Evolutionary conservation across 2,329 filamentous ascomycete species (phyloP).

Genomic region (Scorias spongiosa): DNA sequence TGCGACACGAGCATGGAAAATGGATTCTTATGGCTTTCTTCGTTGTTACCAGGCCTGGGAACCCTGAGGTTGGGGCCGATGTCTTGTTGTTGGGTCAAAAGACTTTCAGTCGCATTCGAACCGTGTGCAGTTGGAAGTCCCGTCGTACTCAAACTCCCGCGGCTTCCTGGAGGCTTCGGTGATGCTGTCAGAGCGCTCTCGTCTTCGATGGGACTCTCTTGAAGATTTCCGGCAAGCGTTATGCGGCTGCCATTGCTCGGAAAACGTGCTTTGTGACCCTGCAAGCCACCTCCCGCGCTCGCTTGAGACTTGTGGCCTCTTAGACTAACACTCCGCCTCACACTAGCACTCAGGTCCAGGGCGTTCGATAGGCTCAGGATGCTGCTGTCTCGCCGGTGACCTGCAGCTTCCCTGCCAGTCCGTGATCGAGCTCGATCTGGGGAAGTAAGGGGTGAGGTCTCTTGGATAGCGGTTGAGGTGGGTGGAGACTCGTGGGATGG

Average conservation of each 20-base stretch:
- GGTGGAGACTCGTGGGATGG: neutral
- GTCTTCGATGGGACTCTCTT: conserved; percentile 1
- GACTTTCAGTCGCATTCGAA: conserved; percentile 10
- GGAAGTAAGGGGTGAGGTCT: neutral
- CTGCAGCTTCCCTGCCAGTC: neutral
- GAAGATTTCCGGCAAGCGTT: conserved; percentile 1
- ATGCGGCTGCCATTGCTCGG: conserved; percentile 10
- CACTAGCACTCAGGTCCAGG: conserved; percentile 22
- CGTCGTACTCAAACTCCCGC: conserved; percentile 7
- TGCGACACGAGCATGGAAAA: conserved; percentile 5
- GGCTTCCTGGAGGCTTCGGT: conserved; percentile 4
- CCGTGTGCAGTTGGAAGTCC: conserved; percentile 6
- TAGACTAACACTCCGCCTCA: conserved; percentile 26
- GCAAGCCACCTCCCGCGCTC: conserved; percentile 12
- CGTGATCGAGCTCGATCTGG: neutral
- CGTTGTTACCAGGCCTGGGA: neutral
- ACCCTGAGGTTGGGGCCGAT: neutral
- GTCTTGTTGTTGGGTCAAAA: conserved; percentile 1
- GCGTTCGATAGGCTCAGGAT: conserved; percentile 16
- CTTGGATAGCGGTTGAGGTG: neutral
- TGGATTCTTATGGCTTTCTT: conserved; percentile 1
- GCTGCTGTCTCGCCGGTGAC: conserved; percentile 12
- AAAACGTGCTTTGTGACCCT: conserved; percentile 19
- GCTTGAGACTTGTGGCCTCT: conserved; percentile 20
- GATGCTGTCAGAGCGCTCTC: neutral